These are phyloP conservation scores for Arachnopeziza araneosa DNA, from an alignment of 2,329 filamentous ascomycete species.

Conservation along the genomic window DNA sequence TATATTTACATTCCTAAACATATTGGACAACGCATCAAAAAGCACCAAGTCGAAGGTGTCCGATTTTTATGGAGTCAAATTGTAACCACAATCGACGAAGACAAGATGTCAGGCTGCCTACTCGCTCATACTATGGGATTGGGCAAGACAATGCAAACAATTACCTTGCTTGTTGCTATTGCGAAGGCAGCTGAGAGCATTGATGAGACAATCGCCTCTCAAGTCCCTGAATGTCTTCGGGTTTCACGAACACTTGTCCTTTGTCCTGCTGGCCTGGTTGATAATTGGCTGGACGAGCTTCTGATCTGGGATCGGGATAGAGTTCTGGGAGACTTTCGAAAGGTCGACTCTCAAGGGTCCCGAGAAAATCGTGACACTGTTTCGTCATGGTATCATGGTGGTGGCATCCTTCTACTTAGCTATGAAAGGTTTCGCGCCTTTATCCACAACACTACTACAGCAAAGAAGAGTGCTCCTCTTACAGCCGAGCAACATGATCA, in stretches of 20 bases:
- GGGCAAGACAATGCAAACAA: conserved; percentile 79
- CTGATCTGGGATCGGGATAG: conserved; percentile 57
- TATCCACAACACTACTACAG: conserved; percentile 32
- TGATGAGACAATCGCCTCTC: conserved; percentile 50
- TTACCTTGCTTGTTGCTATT: conserved; percentile 74
- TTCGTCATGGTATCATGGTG: conserved; percentile 53
- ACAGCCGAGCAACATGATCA: conserved; percentile 34
- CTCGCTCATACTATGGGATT: conserved; percentile 88
- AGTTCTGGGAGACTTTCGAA: conserved; percentile 50
- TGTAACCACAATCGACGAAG: conserved; percentile 44
- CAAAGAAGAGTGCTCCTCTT: conserved; percentile 22
- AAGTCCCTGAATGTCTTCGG: conserved; percentile 63
- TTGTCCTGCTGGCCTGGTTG: conserved; percentile 67
- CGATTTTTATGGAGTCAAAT: conserved; percentile 87
- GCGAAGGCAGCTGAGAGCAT: conserved; percentile 57
- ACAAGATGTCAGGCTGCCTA: conserved; percentile 65
- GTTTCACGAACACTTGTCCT: conserved; percentile 63
- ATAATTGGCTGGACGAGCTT: conserved; percentile 82
- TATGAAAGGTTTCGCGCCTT: conserved; percentile 61
- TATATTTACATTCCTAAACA: conserved; percentile 59
- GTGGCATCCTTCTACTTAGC: conserved; percentile 72
- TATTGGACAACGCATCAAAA: conserved; percentile 64
- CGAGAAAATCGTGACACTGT: conserved; percentile 42
- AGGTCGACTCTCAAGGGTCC: conserved; percentile 42
- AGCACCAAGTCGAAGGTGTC: conserved; percentile 75